A percentile compares a stretch with the other conserved stretches of the same genome.
Evolutionary conservation across 2,329 filamentous ascomycete genomes (phyloP).

Genomic region (Verticillium albo-atrum): DNA sequence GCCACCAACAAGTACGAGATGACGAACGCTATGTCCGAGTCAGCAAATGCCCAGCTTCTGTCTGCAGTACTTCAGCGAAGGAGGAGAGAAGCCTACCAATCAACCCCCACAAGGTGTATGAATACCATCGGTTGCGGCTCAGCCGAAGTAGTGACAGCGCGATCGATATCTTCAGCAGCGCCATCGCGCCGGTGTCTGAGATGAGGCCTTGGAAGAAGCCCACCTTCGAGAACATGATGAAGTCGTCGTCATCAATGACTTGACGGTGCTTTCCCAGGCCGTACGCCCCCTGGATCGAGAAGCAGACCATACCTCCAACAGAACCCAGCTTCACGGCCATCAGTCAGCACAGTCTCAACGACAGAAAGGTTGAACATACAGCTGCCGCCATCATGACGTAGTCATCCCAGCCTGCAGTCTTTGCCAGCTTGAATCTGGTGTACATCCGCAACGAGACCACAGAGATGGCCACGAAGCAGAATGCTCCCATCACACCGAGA

Average conservation of each 20-base stretch:
- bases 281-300: constrained; percentile 35
- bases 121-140: constrained; percentile 19
- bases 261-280: constrained; percentile 41
- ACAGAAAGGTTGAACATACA: constrained; percentile 13
- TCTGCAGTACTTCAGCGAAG: no score
- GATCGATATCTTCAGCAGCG: constrained; percentile 18
- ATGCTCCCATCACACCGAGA: constrained; percentile 12
- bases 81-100: no score
- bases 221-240: constrained; percentile 11
- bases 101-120: constrained; percentile 14
- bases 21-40: constrained; percentile 11
- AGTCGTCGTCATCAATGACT: constrained; percentile 26
- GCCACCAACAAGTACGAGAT: constrained; percentile 15
- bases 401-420: constrained; percentile 21
- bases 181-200: not conserved
- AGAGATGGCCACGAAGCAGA: constrained; percentile 17
- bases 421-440: constrained; percentile 13
- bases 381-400: constrained; percentile 18
- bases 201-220: not conserved
- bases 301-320: constrained; percentile 23
- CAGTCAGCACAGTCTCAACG: not conserved
- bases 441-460: constrained; percentile 12
- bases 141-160: constrained; percentile 15
- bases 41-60: no score
- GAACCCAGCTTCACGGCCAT: constrained; percentile 17